A percentile compares a stretch with the other conserved stretches of the same genome.
Conservation (phyloP, 306 rosid species). For the Cicer cuneatum region DNA sequence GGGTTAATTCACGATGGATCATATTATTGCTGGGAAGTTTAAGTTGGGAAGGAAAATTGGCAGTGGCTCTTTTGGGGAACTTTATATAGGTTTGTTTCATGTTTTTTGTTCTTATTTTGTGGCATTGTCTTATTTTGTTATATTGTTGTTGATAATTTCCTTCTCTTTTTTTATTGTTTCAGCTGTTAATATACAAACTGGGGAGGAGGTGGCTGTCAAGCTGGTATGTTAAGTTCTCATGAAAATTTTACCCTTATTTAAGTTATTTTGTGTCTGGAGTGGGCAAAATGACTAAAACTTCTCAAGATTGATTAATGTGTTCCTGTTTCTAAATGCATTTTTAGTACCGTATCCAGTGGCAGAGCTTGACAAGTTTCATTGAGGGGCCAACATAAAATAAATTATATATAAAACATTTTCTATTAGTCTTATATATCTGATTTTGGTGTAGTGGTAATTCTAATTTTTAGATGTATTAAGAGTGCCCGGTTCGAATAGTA, state of each 20-base stretch:
- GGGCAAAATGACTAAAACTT: constrained; percentile 35
- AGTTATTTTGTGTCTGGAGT: constrained; percentile 21
- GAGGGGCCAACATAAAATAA: too few relatives aligned
- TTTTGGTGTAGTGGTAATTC: too few relatives aligned
- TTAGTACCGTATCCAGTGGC: not conserved
- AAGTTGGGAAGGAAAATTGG: constrained; percentile 99
- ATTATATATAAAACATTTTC: too few relatives aligned
- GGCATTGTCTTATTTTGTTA: constrained; percentile 9
- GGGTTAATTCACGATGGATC: constrained; percentile 77
- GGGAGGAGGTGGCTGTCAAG: constrained; percentile 98
- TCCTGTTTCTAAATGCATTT: constrained; percentile 19
- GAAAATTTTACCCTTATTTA: not conserved
- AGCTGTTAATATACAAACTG: constrained; percentile 94
- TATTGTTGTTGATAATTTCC: constrained; percentile 36
- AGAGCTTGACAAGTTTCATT: too few relatives aligned
- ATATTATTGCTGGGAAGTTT: constrained; percentile 88
- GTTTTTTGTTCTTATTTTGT: constrained; percentile 5
- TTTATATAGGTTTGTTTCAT: constrained; percentile 74
- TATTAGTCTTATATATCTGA: too few relatives aligned
- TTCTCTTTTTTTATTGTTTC: constrained; percentile 38
- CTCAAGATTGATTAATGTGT: constrained; percentile 1
- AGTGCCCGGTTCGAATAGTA: too few relatives aligned
- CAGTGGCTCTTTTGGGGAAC: constrained; percentile 99
- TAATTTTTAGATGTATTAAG: too few relatives aligned
- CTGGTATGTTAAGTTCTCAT: constrained; percentile 68